Percentiles rank a stretch among this genome's conserved stretches.
These are phyloP conservation scores for Parietaria judaica DNA, from an alignment of 306 rosid species.

Conservation along the genomic window DNA sequence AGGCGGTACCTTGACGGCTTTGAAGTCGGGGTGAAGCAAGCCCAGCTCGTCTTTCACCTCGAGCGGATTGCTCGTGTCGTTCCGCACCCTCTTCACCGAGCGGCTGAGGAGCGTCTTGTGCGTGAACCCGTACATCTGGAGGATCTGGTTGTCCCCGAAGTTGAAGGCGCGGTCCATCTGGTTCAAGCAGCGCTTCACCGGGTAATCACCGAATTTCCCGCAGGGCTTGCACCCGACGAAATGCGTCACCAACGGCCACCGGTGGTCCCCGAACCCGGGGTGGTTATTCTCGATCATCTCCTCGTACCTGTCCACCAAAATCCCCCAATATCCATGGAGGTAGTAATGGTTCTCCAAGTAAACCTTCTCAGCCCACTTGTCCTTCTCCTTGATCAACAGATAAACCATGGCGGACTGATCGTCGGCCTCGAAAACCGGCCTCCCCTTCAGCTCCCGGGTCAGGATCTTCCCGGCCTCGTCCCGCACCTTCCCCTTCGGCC, in stretches of 20 bases:
- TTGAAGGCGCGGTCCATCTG: constrained; percentile 88
- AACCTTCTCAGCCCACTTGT: constrained; percentile 67
- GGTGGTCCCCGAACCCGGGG: constrained; percentile 78
- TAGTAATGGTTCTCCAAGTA: constrained; percentile 63
- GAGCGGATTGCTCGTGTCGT: constrained; percentile 59
- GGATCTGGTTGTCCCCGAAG: constrained; percentile 79
- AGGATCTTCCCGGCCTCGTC: constrained; percentile 77
- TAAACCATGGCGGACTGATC: constrained; percentile 87
- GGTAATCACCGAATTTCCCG: constrained; percentile 83
- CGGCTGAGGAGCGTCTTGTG: constrained; percentile 58
- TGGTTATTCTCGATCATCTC: constrained; percentile 66
- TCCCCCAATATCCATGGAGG: constrained; percentile 87
- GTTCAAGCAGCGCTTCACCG: constrained; percentile 73
- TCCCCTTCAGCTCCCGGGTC: constrained; percentile 49
- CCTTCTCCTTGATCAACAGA: constrained; percentile 40
- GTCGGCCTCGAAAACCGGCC: constrained; percentile 83
- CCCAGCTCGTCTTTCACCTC: constrained; percentile 68
- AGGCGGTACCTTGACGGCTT: constrained; percentile 48
- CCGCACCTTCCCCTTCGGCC: constrained; percentile 73
- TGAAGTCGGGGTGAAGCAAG: constrained; percentile 67
- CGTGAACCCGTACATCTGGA: constrained; percentile 73
- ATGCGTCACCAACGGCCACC: constrained; percentile 94
- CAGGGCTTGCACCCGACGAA: constrained; percentile 95
- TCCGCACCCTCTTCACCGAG: constrained; percentile 60
- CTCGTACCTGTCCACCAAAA: constrained; percentile 76